A percentile compares a stretch with the other conserved stretches of the same genome.
Conservation (phyloP, 1,139 yeast species). For the Diutina scorzettiae region DNA sequence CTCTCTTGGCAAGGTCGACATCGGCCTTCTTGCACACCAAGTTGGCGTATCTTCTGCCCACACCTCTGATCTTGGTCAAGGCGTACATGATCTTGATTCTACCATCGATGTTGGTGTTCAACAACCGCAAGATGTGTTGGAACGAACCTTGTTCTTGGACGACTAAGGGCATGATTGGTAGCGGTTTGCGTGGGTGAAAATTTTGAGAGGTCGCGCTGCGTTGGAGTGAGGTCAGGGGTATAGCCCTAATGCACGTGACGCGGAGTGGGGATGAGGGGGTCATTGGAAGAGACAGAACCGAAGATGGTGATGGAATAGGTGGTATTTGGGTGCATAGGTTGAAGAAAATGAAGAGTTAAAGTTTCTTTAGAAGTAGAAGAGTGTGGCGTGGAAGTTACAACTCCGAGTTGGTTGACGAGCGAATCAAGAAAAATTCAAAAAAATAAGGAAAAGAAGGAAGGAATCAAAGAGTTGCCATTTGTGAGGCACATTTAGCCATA, state of each 20-base stretch:
- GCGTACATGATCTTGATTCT: slow-evolving; percentile 99
- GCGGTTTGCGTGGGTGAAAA: background rate
- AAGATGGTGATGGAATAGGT: too few species aligned
- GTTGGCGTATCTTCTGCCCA: slow-evolving; percentile 99
- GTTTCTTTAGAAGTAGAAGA: too few species aligned
- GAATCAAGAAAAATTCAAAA: too few species aligned
- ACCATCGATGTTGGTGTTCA: slow-evolving; percentile 99
- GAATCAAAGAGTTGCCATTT: too few species aligned
- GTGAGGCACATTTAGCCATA: too few species aligned
- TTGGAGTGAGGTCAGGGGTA: background rate
- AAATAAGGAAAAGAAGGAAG: too few species aligned
- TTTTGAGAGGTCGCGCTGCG: background rate
- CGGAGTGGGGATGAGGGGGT: background rate
- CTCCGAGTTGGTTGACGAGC: too few species aligned
- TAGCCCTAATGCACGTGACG: background rate
- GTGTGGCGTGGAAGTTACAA: too few species aligned
- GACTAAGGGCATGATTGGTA: slow-evolving; percentile 80
- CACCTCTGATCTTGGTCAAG: slow-evolving; percentile 99
- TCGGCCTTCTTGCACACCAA: slow-evolving; percentile 99
- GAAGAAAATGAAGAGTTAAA: too few species aligned
- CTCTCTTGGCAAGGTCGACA: slow-evolving; percentile 96
- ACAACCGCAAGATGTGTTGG: slow-evolving; percentile 99
- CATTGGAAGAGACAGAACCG: too few species aligned
- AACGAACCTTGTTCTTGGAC: slow-evolving; percentile 98
- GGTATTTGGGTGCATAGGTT: too few species aligned